A percentile compares a stretch with the other conserved stretches of the same genome.
phyloP scores from a whole-genome alignment of 345 rosid genomes.

The Corymbia maculata region DNA sequence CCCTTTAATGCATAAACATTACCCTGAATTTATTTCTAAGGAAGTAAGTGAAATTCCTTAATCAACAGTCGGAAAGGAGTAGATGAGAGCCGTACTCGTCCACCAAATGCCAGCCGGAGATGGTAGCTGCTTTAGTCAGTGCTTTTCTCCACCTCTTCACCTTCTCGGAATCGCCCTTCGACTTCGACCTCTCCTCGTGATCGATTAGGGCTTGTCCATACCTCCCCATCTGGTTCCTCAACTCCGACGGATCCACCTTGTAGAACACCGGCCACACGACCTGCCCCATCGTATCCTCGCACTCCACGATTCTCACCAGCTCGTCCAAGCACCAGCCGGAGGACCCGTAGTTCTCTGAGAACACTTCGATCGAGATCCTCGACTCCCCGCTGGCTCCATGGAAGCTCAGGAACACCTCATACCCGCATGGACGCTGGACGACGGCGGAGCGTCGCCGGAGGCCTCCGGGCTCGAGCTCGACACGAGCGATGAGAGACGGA shows the following conservation, averaged over 20 bases:
- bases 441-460: background rate
- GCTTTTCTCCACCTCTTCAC: constrained; percentile 6
- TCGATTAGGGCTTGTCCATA: background rate
- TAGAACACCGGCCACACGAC: constrained; percentile 8
- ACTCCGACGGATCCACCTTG: constrained; percentile 4
- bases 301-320: constrained; percentile 1
- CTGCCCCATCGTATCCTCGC: background rate
- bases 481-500: background rate
- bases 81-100: background rate
- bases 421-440: background rate
- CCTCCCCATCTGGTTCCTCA: background rate
- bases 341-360: constrained; percentile 6
- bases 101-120: background rate
- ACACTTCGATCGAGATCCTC: background rate
- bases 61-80: no score
- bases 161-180: background rate
- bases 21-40: background rate
- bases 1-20: no score
- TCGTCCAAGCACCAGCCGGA: constrained; percentile 15
- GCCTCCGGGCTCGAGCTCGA: background rate
- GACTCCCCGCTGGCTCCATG: constrained; percentile 1
- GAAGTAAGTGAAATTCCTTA: background rate
- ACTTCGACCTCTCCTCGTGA: background rate
- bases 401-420: constrained; percentile 21
- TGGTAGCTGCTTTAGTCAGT: background rate